Evolutionary conservation across 2,329 filamentous ascomycete species (phyloP), one percentile per base, ranked within the genome.

Genomic region (Diaporthe sp.): DNA sequence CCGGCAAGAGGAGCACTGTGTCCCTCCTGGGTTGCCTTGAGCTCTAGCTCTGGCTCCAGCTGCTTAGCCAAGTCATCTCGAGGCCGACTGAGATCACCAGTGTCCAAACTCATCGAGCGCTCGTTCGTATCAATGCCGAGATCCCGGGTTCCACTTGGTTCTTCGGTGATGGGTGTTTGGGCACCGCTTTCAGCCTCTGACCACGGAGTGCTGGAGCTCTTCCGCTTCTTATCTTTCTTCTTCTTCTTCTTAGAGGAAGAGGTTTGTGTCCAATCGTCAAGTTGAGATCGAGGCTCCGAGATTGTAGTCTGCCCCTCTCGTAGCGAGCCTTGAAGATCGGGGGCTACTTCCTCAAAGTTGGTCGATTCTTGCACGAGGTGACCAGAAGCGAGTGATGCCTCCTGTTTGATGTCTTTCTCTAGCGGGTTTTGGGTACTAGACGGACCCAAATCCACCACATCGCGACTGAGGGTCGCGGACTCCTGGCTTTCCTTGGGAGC

Each of bases 221-320:
- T 75, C 53, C 72, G 82, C 4, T 80, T 78, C 75, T 84, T 86
- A 79, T 84, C 86, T 57, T 81, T 84, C 72, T 76, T 77, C 65
- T 84, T 84, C 65, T 58, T 76, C 49, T 76, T 76, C 75, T 84
- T 83, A 28, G 78, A 79, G 60, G 80, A 80, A 62, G 80, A 77
- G 17, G 80, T 70, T 46, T 46, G 37, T 34, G 82, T 79, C 44
- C 75, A 72, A 78, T 74, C 80, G 78, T 74, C 77, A 77, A 62
- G 78, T 77, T 76, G 80, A 28, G 74, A n/a, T 57, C 58, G 65
- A 42, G 62, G 46, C 34, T 60, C 51, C 15, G 34, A 65, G 19
- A 5, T 12, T 42, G 25, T 17, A 15, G 34, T 12, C 19, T 51
- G 31, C 51, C 6, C 37, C 17, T 75, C 57, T 67, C 57, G 58